phyloP scores from a whole-genome alignment of 352 stramenopile species.

The Phytophthora palmivora region DNA sequence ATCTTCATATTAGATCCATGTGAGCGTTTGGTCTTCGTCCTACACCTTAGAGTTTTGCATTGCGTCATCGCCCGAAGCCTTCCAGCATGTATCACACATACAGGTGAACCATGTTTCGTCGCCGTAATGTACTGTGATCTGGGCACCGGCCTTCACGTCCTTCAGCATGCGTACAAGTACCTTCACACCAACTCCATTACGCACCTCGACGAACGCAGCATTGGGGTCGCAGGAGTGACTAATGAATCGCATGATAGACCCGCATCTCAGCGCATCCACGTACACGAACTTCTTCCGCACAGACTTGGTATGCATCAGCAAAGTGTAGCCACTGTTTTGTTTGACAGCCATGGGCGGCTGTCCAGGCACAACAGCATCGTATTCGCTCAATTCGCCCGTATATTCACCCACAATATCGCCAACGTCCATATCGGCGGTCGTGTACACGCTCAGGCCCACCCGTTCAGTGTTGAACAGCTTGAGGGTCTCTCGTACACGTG shows the following conservation, averaged over 20 bases:
- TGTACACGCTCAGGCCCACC: neutral
- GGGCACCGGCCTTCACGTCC: neutral
- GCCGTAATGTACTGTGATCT: too few species aligned
- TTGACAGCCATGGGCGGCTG: neutral
- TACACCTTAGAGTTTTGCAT: neutral
- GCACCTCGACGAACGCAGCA: neutral
- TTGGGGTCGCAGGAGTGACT: slow-evolving; percentile 2
- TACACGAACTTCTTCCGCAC: slow-evolving; percentile 5
- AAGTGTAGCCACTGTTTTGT: slow-evolving; percentile 11
- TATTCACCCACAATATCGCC: neutral
- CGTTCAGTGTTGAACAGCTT: slow-evolving; percentile 2
- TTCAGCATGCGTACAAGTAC: neutral
- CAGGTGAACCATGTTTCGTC: slow-evolving; percentile 1
- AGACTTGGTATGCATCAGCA: slow-evolving; percentile 4
- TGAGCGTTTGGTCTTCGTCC: neutral
- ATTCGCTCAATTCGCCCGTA: neutral
- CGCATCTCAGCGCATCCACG: neutral
- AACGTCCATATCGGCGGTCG: neutral
- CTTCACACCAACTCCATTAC: neutral
- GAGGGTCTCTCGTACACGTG: neutral
- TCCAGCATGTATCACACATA: neutral
- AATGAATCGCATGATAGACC: slow-evolving; percentile 3
- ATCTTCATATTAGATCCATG: neutral
- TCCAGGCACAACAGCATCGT: neutral
- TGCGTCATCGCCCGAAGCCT: neutral